These are phyloP conservation scores for Macadamia integrifolia DNA, from an alignment of 164 flowering plant species.

Conservation along the genomic window DNA sequence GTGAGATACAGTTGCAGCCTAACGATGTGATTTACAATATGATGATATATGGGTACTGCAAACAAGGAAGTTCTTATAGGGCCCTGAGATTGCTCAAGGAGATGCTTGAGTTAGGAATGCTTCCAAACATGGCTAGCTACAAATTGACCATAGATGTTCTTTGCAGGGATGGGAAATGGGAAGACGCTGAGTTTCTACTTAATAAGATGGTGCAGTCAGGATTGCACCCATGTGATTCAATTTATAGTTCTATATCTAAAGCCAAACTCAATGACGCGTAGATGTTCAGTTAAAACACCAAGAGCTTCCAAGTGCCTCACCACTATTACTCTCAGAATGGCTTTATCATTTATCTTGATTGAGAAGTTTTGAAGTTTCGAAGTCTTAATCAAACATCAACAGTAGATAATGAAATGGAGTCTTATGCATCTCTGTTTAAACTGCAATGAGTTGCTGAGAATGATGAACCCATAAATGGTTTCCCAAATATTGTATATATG, in stretches of 20 bases:
- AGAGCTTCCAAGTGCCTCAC: neutral
- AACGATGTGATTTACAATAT: constrained; percentile 65
- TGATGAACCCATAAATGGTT: too few relatives aligned
- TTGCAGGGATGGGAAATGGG: constrained; percentile 55
- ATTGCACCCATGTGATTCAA: constrained; percentile 37
- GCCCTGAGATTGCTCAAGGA: constrained; percentile 53
- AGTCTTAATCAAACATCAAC: too few relatives aligned
- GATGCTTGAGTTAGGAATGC: constrained; percentile 52
- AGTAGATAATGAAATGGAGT: too few relatives aligned
- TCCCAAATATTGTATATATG: too few relatives aligned
- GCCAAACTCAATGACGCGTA: constrained; percentile 22
- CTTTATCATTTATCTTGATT: neutral
- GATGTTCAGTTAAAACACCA: neutral
- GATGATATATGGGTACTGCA: constrained; percentile 61
- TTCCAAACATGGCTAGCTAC: constrained; percentile 62
- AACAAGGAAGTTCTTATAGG: constrained; percentile 60
- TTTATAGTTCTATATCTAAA: constrained; percentile 29
- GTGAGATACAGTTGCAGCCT: constrained; percentile 39
- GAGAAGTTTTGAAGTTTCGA: neutral
- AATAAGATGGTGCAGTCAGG: constrained; percentile 43
- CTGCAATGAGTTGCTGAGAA: too few relatives aligned
- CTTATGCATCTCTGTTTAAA: too few relatives aligned
- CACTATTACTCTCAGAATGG: neutral
- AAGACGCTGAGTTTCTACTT: constrained; percentile 49
- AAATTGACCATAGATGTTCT: constrained; percentile 46